phyloP scores from a whole-genome alignment of 805 yeast species.

The Monosporozyma solicola region DNA sequence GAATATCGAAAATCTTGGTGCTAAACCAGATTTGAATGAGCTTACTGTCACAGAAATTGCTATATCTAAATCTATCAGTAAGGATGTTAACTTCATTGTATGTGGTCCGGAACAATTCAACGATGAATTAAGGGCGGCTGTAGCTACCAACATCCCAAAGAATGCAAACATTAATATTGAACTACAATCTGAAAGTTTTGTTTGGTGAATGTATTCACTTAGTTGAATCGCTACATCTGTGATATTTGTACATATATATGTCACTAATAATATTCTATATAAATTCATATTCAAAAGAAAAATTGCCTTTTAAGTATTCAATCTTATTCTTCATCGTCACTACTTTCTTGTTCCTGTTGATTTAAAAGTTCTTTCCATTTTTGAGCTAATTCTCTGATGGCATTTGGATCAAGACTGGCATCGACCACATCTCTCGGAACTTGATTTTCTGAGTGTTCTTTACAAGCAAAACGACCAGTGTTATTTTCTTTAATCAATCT shows the following conservation, averaged over 20 bases:
- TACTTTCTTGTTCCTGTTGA: constrained; percentile 19
- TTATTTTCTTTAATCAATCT: constrained; percentile 63
- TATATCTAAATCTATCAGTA: constrained; percentile 27
- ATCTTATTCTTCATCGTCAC: constrained; percentile 5
- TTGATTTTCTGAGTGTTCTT: constrained; percentile 81
- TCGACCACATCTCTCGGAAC: constrained; percentile 89
- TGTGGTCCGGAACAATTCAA: constrained; percentile 59
- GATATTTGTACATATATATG: background rate
- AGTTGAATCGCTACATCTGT: background rate
- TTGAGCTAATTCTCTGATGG: constrained; percentile 59
- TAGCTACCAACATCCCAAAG: constrained; percentile 32
- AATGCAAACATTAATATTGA: constrained; percentile 23
- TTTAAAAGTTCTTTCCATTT: constrained; percentile 43
- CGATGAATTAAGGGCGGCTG: constrained; percentile 44
- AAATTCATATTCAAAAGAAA: background rate
- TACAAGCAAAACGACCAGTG: constrained; percentile 64
- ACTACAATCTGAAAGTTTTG: constrained; percentile 28
- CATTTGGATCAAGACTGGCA: constrained; percentile 60
- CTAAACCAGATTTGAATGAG: constrained; percentile 39
- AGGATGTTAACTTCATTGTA: constrained; percentile 44
- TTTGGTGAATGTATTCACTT: constrained; percentile 15
- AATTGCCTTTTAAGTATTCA: background rate
- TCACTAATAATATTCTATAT: background rate
- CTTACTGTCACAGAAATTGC: constrained; percentile 32
- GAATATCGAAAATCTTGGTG: constrained; percentile 18